Conservation (phyloP, 805 yeast genomes). For the Wickerhamomyces silvicola region DNA sequence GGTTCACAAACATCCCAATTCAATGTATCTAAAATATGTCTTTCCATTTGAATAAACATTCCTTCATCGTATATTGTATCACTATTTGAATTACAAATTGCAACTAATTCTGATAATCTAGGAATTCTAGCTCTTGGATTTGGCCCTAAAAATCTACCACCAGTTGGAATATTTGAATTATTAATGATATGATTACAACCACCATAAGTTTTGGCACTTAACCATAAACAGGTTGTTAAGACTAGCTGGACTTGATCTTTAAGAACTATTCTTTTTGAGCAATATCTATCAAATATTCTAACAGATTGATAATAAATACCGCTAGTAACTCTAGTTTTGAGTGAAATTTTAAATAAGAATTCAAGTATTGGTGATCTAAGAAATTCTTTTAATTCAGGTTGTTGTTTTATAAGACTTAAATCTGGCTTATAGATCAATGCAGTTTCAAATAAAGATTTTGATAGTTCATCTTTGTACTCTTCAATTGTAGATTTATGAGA, state of each 20-base stretch:
- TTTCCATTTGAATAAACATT: conserved; percentile 82
- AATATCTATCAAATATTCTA: conserved; percentile 82
- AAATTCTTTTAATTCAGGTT: conserved; percentile 75
- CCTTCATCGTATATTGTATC: conserved; percentile 57
- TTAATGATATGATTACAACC: conserved; percentile 65
- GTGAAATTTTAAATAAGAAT: conserved; percentile 66
- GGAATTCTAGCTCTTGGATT: conserved; percentile 75
- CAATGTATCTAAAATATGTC: conserved; percentile 63
- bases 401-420: conserved; percentile 66
- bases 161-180: conserved; percentile 40
- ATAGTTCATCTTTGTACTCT: conserved; percentile 50
- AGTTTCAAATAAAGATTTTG: conserved; percentile 30
- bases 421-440: conserved; percentile 42
- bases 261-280: conserved; percentile 78
- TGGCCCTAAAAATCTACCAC: conserved; percentile 60
- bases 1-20: conserved; percentile 73
- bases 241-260: conserved; percentile 86
- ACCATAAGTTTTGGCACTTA: conserved; percentile 79
- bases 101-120: conserved; percentile 61
- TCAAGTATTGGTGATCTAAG: conserved; percentile 74
- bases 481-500: conserved; percentile 38
- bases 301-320: conserved; percentile 62
- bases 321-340: conserved; percentile 60
- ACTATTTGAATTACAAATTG: conserved; percentile 59
- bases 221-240: conserved; percentile 89